Conservation (phyloP, 2,329 filamentous ascomycete species). For the Alternaria sp. region DNA sequence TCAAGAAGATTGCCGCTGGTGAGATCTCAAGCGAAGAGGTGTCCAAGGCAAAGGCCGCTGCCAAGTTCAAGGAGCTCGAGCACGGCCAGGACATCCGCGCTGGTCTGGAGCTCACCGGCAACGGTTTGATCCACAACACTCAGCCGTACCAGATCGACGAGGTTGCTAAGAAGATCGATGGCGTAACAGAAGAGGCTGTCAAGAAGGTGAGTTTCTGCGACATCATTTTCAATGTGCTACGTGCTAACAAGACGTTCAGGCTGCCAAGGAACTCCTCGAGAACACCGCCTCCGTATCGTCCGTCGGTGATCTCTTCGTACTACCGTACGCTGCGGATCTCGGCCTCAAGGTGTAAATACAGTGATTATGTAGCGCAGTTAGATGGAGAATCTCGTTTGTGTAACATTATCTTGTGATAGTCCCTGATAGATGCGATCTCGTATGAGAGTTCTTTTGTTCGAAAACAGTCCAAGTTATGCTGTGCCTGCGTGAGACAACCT, state of each 20-base stretch:
- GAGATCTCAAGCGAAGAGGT: slow-evolving; percentile 84
- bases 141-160: slow-evolving; percentile 86
- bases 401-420: slow-evolving; percentile 55
- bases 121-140: slow-evolving; percentile 81
- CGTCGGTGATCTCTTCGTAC: slow-evolving; percentile 88
- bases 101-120: slow-evolving; percentile 83
- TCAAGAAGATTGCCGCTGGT: slow-evolving; percentile 83
- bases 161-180: slow-evolving; percentile 79
- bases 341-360: slow-evolving; percentile 88
- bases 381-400: slow-evolving; percentile 48
- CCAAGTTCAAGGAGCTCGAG: slow-evolving; percentile 92
- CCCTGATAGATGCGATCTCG: slow-evolving; percentile 51
- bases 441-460: slow-evolving; percentile 47
- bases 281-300: slow-evolving; percentile 88
- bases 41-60: slow-evolving; percentile 88
- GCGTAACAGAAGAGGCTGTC: slow-evolving; percentile 83
- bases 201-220: slow-evolving; percentile 58
- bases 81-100: slow-evolving; percentile 79
- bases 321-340: slow-evolving; percentile 94
- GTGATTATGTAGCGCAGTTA: slow-evolving; percentile 32
- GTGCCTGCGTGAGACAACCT: not conserved
- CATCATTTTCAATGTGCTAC: slow-evolving; percentile 24
- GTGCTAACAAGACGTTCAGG: slow-evolving; percentile 61
- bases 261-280: slow-evolving; percentile 86
- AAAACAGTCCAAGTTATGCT: not conserved